Evolutionary conservation across 106 monocot genomes (phyloP).

Genomic region (Agapanthus africanus): DNA sequence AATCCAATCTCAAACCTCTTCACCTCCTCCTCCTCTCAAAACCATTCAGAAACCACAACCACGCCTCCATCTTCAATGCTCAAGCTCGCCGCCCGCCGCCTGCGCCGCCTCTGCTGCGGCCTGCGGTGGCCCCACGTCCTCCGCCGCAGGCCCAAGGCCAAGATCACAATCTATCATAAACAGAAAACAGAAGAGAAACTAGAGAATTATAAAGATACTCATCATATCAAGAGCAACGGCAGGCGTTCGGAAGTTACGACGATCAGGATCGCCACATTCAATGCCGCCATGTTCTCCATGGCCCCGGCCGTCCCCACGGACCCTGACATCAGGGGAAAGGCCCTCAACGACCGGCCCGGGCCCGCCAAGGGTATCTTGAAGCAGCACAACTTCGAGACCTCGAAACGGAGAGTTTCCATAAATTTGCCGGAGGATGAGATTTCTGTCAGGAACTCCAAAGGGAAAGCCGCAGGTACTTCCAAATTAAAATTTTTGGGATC

Average conservation of each 20-base stretch:
- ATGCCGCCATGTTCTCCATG: slow-evolving; percentile 89
- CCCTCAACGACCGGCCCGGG: slow-evolving; percentile 17
- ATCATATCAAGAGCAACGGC: slow-evolving; percentile 12
- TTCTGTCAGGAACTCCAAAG: slow-evolving; percentile 17
- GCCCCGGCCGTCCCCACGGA: slow-evolving; percentile 36
- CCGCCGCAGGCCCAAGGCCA: slow-evolving; percentile 3
- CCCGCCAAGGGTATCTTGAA: slow-evolving; percentile 59
- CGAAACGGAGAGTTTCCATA: slow-evolving; percentile 67
- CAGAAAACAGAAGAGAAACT: neutral
- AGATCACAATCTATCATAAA: neutral
- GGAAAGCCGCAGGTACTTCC: slow-evolving; percentile 52
- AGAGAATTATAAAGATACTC: neutral
- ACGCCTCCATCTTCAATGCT: too few species aligned
- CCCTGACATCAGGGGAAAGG: neutral
- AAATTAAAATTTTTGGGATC: too few species aligned
- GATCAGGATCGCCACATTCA: slow-evolving; percentile 82
- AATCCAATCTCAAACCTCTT: neutral
- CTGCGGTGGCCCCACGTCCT: slow-evolving; percentile 1
- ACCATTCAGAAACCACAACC: too few species aligned
- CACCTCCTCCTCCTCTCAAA: neutral
- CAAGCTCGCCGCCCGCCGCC: neutral
- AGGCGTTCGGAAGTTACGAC: too few species aligned
- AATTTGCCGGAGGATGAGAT: slow-evolving; percentile 93
- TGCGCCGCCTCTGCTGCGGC: slow-evolving; percentile 12
- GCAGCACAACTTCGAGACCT: slow-evolving; percentile 32